Percentiles rank a stretch among this genome's conserved stretches.
phyloP scores from a whole-genome alignment of 768 basidiomycete species.

The Russula dissimulans region DNA sequence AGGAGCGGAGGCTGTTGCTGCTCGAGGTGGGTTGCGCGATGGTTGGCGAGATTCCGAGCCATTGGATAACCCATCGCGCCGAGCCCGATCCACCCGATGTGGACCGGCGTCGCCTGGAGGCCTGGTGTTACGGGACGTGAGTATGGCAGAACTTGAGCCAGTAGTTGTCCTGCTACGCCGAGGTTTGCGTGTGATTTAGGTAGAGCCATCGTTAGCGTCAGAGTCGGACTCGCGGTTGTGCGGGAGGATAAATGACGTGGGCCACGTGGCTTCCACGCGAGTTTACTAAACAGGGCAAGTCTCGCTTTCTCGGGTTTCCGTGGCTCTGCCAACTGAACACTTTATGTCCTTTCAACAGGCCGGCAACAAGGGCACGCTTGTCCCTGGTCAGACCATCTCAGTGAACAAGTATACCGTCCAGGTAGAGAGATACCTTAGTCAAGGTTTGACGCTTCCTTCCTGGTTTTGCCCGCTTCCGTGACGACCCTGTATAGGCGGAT shows the following conservation, averaged over 20 bases:
- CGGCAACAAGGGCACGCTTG: constrained; percentile 56
- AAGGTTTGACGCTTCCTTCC: constrained; percentile 48
- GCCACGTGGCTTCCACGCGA: constrained; percentile 10
- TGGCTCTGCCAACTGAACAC: not conserved
- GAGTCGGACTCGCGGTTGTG: too few relatives aligned
- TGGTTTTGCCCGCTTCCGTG: not conserved
- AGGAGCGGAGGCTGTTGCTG: constrained; percentile 41
- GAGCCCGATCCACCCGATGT: constrained; percentile 43
- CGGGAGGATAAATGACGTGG: not conserved
- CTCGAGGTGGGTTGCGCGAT: constrained; percentile 31
- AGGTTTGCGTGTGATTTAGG: constrained; percentile 1
- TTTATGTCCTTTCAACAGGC: constrained; percentile 45
- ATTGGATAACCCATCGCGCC: constrained; percentile 70
- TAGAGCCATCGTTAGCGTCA: constrained; percentile 3
- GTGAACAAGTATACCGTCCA: constrained; percentile 87
- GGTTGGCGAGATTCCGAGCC: constrained; percentile 69
- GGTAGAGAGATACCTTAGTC: constrained; percentile 90
- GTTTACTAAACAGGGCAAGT: constrained; percentile 4
- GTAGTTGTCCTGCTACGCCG: constrained; percentile 8
- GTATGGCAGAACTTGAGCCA: constrained; percentile 33
- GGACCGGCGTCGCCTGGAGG: constrained; percentile 20
- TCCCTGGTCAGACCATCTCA: constrained; percentile 77
- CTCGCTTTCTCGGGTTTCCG: constrained; percentile 1
- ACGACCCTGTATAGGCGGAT: constrained; percentile 59
- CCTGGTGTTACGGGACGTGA: constrained; percentile 52